These are phyloP conservation scores for Paraglomus brasilianum DNA, from an alignment of 192 early-diverging fungal genomes.

Conservation along the genomic window DNA sequence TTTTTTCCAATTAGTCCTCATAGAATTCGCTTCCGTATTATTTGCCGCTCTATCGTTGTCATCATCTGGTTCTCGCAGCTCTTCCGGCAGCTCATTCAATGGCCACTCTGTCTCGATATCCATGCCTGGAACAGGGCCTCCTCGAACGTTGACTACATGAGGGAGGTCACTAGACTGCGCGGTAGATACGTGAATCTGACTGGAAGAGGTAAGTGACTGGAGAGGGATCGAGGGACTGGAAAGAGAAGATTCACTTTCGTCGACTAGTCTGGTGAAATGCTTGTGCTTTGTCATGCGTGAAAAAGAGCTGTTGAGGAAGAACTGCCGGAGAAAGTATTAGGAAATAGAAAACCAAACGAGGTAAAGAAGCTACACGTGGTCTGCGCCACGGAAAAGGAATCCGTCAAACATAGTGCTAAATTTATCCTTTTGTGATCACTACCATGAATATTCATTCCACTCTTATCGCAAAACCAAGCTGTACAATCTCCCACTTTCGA, in stretches of 20 bases:
- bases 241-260: constrained; percentile 17
- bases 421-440: no score
- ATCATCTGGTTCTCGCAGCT: constrained; percentile 35
- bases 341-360: no score
- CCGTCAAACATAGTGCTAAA: no score
- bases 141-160: background rate
- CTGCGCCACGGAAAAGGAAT: no score
- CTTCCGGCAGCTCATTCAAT: constrained; percentile 45
- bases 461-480: no score
- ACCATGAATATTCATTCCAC: no score
- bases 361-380: no score
- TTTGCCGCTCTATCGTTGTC: constrained; percentile 35
- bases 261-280: constrained; percentile 18
- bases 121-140: constrained; percentile 1
- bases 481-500: no score
- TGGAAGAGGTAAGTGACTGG: background rate
- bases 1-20: constrained; percentile 51
- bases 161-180: background rate
- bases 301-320: no score
- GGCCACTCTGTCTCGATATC: constrained; percentile 42
- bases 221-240: background rate
- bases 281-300: constrained; percentile 13
- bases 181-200: background rate
- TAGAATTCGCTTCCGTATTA: constrained; percentile 47
- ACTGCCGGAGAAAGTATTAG: no score